phyloP scores from a whole-genome alignment of 768 basidiomycete species.

The Tylopilus intermedius region DNA sequence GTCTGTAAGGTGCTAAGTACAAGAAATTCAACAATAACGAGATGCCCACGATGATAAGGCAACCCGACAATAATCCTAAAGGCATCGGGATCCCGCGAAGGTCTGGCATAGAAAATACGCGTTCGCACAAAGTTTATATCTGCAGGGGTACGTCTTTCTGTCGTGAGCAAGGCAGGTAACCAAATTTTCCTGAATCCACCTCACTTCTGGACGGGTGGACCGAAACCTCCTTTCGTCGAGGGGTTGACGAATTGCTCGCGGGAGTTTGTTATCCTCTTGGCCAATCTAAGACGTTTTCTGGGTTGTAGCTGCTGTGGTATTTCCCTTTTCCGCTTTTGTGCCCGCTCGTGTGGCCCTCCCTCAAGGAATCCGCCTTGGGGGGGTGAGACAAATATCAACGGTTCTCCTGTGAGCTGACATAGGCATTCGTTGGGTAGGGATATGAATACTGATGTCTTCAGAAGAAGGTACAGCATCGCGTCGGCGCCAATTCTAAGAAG shows the following conservation, averaged over 20 bases:
- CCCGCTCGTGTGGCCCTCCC: not conserved
- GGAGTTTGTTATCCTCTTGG: not conserved
- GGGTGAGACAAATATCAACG: slow-evolving; percentile 46
- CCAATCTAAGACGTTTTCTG: slow-evolving; percentile 26
- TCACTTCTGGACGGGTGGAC: slow-evolving; percentile 21
- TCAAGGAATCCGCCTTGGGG: slow-evolving; percentile 16
- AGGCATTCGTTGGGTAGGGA: slow-evolving; percentile 79
- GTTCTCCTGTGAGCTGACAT: slow-evolving; percentile 76
- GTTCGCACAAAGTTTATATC: slow-evolving; percentile 51
- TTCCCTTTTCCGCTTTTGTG: slow-evolving; percentile 24
- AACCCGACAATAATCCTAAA: slow-evolving; percentile 57
- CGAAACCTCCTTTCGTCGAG: slow-evolving; percentile 1
- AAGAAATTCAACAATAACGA: not conserved
- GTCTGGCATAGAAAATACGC: slow-evolving; percentile 65
- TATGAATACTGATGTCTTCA: slow-evolving; percentile 69
- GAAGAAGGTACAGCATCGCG: slow-evolving; percentile 72
- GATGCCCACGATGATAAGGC: slow-evolving; percentile 56
- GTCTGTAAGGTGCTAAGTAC: slow-evolving; percentile 40
- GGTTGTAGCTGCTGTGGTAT: slow-evolving; percentile 13
- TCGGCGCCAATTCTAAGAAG: slow-evolving; percentile 65
- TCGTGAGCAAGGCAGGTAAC: slow-evolving; percentile 2
- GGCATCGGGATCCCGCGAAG: slow-evolving; percentile 47
- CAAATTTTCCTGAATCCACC: not conserved
- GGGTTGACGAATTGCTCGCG: slow-evolving; percentile 5
- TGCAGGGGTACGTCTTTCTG: slow-evolving; percentile 39